Base-by-base conservation (phyloP, 2,329 filamentous ascomycete genomes). In the Fusarium annulatum region DNA sequence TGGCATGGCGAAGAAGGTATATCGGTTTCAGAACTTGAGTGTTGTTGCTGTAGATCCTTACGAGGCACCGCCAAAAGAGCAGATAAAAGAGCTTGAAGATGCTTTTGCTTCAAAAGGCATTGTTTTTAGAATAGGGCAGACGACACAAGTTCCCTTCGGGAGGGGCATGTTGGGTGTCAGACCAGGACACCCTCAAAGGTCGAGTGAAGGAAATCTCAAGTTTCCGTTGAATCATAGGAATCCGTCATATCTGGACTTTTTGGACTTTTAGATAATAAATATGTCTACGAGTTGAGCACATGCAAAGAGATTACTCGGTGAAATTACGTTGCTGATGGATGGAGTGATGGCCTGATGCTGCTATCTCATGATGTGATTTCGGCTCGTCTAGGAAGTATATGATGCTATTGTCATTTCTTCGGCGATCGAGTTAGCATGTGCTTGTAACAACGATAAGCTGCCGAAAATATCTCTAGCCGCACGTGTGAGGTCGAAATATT, bases 131-230 rank as follows among this genome's bases (percentile, higher is more conserved):
- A 57, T 75, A 45, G 77, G 76, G 12, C 71, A 73, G 45, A 78
- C 77, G 1, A 76, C 77, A 3, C 76, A 78, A 21, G 69, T 72
- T 21, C 69, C 76, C 2, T 78, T 78, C 53, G 77, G 76, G 2
- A 72, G 77, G 43, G 77, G 77, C 1, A 78, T 78, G 76, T 52
- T 78, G 30, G 77, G 76, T 7, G 77, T 72, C 21, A 71, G 77
- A 7, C 76, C 77, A 49, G 77, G 77, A 9, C 71, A 78, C 33
- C 63, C 72, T 1, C 38, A 72, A n/a, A 72, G 70, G 7, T 57
- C 59, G 7, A 64, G 67, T 39, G 65, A 52, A 16, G 68, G 56
- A 38, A 61, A 76, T 45, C 64, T 78, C 52, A 69, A 67, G 39
- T 78, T 78, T 57, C 73, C 71, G 11, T 48, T 78, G 23, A 60